Base-by-base conservation (phyloP, 2,329 filamentous ascomycete genomes). In the Venturia asperata region DNA sequence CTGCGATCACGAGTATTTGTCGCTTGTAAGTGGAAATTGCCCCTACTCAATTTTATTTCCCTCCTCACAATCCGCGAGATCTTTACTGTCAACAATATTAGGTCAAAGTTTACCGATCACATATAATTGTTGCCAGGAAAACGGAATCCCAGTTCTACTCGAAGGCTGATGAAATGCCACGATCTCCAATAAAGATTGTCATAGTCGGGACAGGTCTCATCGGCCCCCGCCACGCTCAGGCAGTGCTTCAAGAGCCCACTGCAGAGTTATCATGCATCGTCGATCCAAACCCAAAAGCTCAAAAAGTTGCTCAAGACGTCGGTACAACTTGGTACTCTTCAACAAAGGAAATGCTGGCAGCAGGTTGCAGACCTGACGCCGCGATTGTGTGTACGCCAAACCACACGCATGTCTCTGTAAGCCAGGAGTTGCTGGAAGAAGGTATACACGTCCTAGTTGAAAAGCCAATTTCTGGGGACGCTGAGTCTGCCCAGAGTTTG, bases 361-460 rank as follows among this genome's bases (percentile, higher is more conserved):
- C 75, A 0, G 39, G 68, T 7, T 52, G 72, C 55, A 75, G 73
- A n/a, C 81, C 82, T 13, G 78, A 83, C 61, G 83, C 79, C 43
- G 83, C 83, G 27, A 81, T 86, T 49, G 78, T 86, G 61, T 84
- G 83, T 75, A 86, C 83, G 0, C 84, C 84, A 2, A 86, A 85
- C 68, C 77, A 82, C 68, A 85, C 82, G 0, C 84, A 86, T 66
- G 82, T 83, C 5, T 62, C 79, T 0, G 67, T 85, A 1, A 74
- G 81, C 2, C 77, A 76, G n/a, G 75, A 81, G 47, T 74, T 86
- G 0, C 74, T 84, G 1, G 69, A 74, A 0, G 76, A 72, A 0
- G 80, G 78, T 0, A 72, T 85, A n/a, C 80, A 84, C 63, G 75
- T 85, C 0, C 75, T 86, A 0, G 77, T 85, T 24, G 84, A 86